These are phyloP conservation scores for Hypoxylon fuscum DNA, from an alignment of 495 filamentous ascomycete species.

Conservation along the genomic window DNA sequence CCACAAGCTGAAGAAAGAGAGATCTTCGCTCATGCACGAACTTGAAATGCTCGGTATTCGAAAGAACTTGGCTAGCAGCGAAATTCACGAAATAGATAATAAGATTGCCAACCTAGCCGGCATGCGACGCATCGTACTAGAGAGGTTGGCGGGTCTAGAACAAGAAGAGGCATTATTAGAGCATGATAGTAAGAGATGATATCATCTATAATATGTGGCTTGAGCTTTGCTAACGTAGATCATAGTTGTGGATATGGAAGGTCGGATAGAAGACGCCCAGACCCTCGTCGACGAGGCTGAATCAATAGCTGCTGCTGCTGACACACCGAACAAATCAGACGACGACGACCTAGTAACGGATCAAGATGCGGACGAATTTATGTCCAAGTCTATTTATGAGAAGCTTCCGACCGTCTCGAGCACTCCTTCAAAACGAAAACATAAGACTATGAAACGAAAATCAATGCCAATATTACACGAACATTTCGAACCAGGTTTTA, in stretches of 20 bases:
- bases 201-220: conserved; percentile 7
- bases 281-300: conserved; percentile 77
- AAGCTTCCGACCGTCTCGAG: conserved; percentile 75
- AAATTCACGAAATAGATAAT: conserved; percentile 96
- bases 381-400: conserved; percentile 97
- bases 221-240: conserved; percentile 38
- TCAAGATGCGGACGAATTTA: conserved; percentile 76
- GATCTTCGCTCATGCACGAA: conserved; percentile 76
- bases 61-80: conserved; percentile 97
- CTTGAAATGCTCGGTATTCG: conserved; percentile 91
- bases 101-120: conserved; percentile 93
- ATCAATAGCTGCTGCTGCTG: conserved; percentile 58
- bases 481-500: conserved; percentile 89
- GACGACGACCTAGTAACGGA: conserved; percentile 58
- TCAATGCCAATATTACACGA: conserved; percentile 96
- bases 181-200: conserved; percentile 72
- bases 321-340: conserved; percentile 65
- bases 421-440: conserved; percentile 66
- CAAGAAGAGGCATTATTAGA: conserved; percentile 91
- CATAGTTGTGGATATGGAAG: conserved; percentile 82
- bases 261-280: conserved; percentile 83
- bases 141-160: conserved; percentile 88
- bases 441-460: conserved; percentile 72
- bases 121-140: conserved; percentile 93
- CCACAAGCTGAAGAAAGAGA: conserved; percentile 77